Conservation (phyloP, 345 rosid genomes). For the Eucalyptus cladocalyx region DNA sequence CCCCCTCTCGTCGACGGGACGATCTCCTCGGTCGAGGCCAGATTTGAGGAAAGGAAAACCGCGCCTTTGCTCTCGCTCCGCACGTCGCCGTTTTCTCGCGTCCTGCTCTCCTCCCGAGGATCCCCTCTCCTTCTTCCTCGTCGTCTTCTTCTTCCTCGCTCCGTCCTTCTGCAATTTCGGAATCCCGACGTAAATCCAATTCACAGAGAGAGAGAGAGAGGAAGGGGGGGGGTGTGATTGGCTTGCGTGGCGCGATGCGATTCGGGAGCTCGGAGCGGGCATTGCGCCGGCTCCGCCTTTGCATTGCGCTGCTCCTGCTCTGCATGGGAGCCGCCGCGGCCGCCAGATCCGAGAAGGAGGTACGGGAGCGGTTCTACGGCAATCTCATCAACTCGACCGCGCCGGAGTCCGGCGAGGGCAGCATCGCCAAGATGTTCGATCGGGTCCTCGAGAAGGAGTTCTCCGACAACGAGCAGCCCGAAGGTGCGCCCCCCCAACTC, state of each 20-base stretch:
- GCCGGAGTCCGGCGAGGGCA: conserved; percentile 53
- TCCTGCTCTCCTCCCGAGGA: not conserved
- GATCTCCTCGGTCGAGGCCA: not conserved
- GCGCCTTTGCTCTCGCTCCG: not conserved
- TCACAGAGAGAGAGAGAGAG: not conserved
- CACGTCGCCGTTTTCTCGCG: not conserved
- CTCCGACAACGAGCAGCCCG: conserved; percentile 82
- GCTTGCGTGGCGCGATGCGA: not conserved
- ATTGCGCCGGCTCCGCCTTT: conserved; percentile 17
- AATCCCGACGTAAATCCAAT: not conserved
- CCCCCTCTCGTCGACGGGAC: not conserved
- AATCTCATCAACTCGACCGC: conserved; percentile 61
- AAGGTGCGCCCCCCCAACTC: conserved; percentile 22
- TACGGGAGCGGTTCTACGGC: conserved; percentile 87
- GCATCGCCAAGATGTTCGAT: conserved; percentile 92
- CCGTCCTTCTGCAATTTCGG: not conserved
- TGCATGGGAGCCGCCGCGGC: conserved; percentile 2
- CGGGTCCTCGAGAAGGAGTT: conserved; percentile 91
- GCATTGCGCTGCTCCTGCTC: conserved; percentile 16
- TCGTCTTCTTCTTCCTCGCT: not conserved
- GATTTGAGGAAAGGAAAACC: not conserved
- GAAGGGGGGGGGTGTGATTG: not conserved
- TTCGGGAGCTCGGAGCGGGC: conserved; percentile 6
- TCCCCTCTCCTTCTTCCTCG: not conserved
- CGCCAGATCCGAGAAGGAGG: conserved; percentile 84